Conservation (phyloP, 1,284 basidiomycete genomes). For the Heterobasidion annosum region DNA sequence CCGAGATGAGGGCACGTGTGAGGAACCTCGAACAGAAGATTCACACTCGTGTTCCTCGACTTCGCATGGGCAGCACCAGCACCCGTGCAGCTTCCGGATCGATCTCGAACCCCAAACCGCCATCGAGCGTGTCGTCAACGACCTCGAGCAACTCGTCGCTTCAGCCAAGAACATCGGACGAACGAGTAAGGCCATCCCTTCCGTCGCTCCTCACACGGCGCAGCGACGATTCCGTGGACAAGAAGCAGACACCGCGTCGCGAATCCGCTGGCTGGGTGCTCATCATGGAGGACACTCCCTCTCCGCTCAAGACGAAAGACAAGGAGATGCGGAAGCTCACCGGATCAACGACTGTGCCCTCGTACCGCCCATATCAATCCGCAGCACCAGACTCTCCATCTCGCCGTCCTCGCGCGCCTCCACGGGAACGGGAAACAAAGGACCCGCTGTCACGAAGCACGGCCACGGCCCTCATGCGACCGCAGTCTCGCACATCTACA, state of each 20-base stretch:
- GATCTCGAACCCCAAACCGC: conserved; percentile 8
- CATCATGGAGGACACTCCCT: conserved; percentile 75
- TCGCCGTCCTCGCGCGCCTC: conserved; percentile 12
- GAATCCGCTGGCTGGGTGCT: conserved; percentile 74
- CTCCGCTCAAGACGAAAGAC: conserved; percentile 49
- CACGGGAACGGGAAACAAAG: conserved; percentile 15
- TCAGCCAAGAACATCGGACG: conserved; percentile 17
- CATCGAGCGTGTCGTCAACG: conserved; percentile 15
- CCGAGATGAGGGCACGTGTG: conserved; percentile 77
- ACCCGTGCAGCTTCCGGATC: conserved; percentile 30
- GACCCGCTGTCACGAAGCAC: conserved; percentile 28
- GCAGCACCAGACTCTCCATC: not conserved
- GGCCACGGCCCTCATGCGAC: conserved; percentile 35
- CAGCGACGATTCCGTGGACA: conserved; percentile 22
- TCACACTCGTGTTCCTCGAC: conserved; percentile 70
- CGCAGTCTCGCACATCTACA: conserved; percentile 61
- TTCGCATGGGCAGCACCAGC: conserved; percentile 67
- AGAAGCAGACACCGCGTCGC: conserved; percentile 26
- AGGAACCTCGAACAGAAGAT: conserved; percentile 76
- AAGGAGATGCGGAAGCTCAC: conserved; percentile 50
- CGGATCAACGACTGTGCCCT: conserved; percentile 33
- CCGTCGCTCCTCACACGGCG: conserved; percentile 14
- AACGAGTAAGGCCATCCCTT: conserved; percentile 13
- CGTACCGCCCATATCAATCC: conserved; percentile 24
- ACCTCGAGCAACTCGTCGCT: conserved; percentile 17